phyloP scores from a whole-genome alignment of 768 basidiomycete species.

The Termitomyces sp. region DNA sequence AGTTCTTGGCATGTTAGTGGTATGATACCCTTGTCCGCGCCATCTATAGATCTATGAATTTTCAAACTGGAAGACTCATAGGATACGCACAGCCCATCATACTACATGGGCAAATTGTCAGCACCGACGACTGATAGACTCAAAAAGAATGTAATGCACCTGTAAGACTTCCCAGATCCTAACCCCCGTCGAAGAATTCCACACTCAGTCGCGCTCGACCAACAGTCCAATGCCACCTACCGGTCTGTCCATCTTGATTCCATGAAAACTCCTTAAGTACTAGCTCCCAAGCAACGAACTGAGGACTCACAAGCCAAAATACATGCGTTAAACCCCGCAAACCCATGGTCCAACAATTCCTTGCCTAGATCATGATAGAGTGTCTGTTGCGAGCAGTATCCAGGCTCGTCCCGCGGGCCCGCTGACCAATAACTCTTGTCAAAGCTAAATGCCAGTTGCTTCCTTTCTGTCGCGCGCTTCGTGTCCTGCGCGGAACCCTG shows the following conservation, averaged over 20 bases:
- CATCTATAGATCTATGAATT: slow-evolving; percentile 49
- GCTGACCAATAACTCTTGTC: slow-evolving; percentile 99
- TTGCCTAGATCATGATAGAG: slow-evolving; percentile 91
- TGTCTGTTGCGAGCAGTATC: slow-evolving; percentile 92
- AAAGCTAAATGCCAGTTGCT: slow-evolving; percentile 86
- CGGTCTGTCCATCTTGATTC: slow-evolving; percentile 71
- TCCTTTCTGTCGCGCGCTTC: slow-evolving; percentile 86
- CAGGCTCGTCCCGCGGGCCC: slow-evolving; percentile 80
- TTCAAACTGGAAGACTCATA: not conserved
- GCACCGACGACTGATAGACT: not conserved
- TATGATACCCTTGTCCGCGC: slow-evolving; percentile 95
- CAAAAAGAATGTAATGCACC: slow-evolving; percentile 40
- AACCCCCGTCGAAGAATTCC: not conserved
- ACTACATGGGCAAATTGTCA: slow-evolving; percentile 33
- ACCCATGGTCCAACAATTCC: slow-evolving; percentile 92
- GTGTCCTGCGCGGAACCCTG: slow-evolving; percentile 56
- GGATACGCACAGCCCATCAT: slow-evolving; percentile 90
- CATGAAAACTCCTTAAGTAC: not conserved
- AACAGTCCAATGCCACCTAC: slow-evolving; percentile 34
- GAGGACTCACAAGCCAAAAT: slow-evolving; percentile 90
- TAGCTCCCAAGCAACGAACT: not conserved
- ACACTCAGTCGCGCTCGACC: slow-evolving; percentile 1
- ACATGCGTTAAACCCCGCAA: slow-evolving; percentile 96
- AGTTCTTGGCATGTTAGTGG: slow-evolving; percentile 92
- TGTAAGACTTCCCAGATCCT: slow-evolving; percentile 93